Evolutionary conservation across 2,329 filamentous ascomycete genomes (phyloP), one percentile per base, ranked within the genome.

Genomic region (Colletotrichum tamarilloi): DNA sequence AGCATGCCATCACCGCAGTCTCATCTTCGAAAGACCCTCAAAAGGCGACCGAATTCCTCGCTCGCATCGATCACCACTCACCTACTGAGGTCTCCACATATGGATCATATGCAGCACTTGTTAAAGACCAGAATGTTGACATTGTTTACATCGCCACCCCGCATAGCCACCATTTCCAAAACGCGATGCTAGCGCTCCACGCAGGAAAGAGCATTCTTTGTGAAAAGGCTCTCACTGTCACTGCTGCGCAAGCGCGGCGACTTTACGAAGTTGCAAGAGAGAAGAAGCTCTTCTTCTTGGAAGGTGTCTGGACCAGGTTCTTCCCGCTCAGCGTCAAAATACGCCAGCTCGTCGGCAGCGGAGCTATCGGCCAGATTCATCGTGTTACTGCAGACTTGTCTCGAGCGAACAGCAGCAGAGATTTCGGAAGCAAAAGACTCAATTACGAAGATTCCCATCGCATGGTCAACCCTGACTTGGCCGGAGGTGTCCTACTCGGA

Each of bases 131-230:
- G 2, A 88, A 94, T 78, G 89, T 97, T 76, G 93, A 97, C 81
- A 94, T 97, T 77, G 84, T 97, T 83, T 98, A 97, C 82, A 90
- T 98, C 68, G 95, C 94, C 24, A 97, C 95, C 2, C 95, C 95
- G 19, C 95, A 97, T 85, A 95, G 93, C 77, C 95, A 97, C 82
- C 95, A 98, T 85, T 97, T 95, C 85, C 94, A 97, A 82, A 96
- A 97, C 83, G 89, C 91, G 74, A 94, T 95, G 90, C 89, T 97
- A 16, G 93, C 92, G 46, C 87, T 98, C 42, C 89, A 93, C 76
- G 93, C 93, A 3, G 93, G 94, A 77, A 97, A 97, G 87, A 89
- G 96, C 78, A 94, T 97, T 26, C 89, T 98, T 28, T 97, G 95
- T 82, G 95, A 97, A 84, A 98, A 98, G 87, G 91, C 95, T 0